Evolutionary conservation across 768 basidiomycete species (phyloP), one percentile per base, ranked within the genome.

Genomic region (Macrocybe gigantea): DNA sequence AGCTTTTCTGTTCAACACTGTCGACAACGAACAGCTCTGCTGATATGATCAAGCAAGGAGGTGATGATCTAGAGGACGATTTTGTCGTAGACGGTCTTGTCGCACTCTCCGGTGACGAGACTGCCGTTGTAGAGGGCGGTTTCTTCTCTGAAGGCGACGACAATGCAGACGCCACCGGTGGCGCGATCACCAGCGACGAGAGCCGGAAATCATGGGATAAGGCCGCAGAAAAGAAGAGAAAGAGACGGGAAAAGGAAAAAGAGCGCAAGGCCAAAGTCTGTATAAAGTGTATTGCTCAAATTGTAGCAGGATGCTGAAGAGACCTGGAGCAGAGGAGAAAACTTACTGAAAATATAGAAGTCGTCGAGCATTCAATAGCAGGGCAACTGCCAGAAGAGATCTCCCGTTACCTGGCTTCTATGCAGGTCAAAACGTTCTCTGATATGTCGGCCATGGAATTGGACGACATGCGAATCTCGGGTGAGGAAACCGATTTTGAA

Each of bases 61-160:
- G 84, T 38, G 88, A 93, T 71, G 89, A 89, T 71, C 73, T 93
- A 13, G 88, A 87, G 41, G 91, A 93, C 62, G 85, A 91, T 53
- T 90, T 85, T 59, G 70, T 85, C 44, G 75, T 75, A 32, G 83
- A 93, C 52, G 83, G 84, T 38, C 68, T 78, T 10, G 76, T 87
- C 0, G 82, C 80, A 0, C 65, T 78, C 10, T 84, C 82, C 0
- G 83, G 73, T 8, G 83, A 80, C 40, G 86, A 86, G 52, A 78
- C 74, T 3, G 65, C 62, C 7, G 59, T 64, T 31, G 59, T 66
- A 38, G 67, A 68, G 32, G 56, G 33, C 29, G 49, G 42, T 46
- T 58, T 58, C 49, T 56, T 68, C 37, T 70, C 64, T 5, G 62
- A 66, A 44, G 49, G 50, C 33, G 53, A 53, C 35, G 75, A 74